Base-by-base conservation (phyloP, 1,139 yeast species). In the Petasospora rhodanensis region DNA sequence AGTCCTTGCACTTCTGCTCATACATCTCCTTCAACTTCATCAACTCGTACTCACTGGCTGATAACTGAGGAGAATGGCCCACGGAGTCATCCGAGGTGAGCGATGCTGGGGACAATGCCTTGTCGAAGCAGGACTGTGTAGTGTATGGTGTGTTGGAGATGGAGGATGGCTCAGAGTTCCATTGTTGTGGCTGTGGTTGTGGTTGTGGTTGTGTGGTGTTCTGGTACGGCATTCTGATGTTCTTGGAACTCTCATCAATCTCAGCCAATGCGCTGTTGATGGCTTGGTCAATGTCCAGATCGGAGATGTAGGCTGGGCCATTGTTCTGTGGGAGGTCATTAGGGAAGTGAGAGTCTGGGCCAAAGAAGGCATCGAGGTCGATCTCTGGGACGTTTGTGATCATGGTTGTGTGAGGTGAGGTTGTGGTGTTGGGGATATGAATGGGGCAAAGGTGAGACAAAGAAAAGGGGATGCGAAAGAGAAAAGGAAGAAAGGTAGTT, bases 1-100 rank as follows among this genome's bases (percentile, higher is more conserved):
- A 40, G 24, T 56, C 58, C 10, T 49, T 43, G 27, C 56, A 49
- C n/a, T 60, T 52, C 26, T 51, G 49, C 4, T 58, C 50, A 33
- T 56, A 56, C 16, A 58, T 45, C 24, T 52, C 56, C 33, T 57
- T 59, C 27, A 56, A 39, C 38, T 48, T 45, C 25, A 25, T 14
- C 9, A 33, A 16, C 45, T 59, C 51, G 42, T 51, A 30, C 47
- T 47, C 45, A 19, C 11, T 18, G 14, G 29, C 14, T 13, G 36
- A 27, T 11, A 34, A 28, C 9, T 18, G 36, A 24, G 54, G 54
- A 8, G 54, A 47, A 11, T 35, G 38, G 3, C n/a, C n/a, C n/a
- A n/a, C n/a, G n/a, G 52, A 48, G 12, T 44, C 45, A 36, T 45
- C 51, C 6, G 52, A 42, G 10, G 35, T 18, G 3, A 45, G 23